These are phyloP conservation scores for Physcomitrium patens DNA, from an alignment of 225 moss, liverwort and hornwort species.

Conservation along the genomic window DNA sequence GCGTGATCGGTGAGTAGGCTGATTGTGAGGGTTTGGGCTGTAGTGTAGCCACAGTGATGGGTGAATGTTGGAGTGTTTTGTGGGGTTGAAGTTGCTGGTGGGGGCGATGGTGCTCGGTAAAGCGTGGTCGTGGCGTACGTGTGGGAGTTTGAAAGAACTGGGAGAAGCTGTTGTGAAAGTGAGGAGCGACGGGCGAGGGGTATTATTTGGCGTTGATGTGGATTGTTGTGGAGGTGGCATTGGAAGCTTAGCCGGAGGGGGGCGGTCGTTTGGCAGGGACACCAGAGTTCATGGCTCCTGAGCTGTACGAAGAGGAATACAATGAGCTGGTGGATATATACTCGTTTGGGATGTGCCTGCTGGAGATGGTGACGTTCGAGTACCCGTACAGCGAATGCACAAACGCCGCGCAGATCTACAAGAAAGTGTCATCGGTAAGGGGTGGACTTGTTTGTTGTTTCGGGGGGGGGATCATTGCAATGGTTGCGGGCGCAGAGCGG, in stretches of 20 bases:
- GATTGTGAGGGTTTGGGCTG: slow-evolving; percentile 1
- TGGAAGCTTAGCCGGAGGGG: slow-evolving; percentile 31
- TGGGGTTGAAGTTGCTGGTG: not conserved
- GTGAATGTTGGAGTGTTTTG: no score
- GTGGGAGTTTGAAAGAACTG: no score
- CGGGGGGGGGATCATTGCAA: no score
- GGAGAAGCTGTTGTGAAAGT: no score
- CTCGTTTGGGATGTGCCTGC: slow-evolving; percentile 96
- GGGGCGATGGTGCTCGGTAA: no score
- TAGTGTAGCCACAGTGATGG: no score
- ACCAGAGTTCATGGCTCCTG: slow-evolving; percentile 97
- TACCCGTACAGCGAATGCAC: slow-evolving; percentile 99
- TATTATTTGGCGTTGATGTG: slow-evolving; percentile 21
- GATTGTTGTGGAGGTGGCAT: no score
- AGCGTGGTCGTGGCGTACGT: no score
- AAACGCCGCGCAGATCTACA: slow-evolving; percentile 94
- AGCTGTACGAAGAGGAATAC: slow-evolving; percentile 96
- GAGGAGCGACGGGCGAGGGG: no score
- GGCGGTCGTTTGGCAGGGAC: slow-evolving; percentile 57
- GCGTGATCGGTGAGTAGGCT: slow-evolving; percentile 74
- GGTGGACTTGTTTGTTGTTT: not conserved
- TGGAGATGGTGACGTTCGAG: slow-evolving; percentile 98
- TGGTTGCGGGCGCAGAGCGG: no score
- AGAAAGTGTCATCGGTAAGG: slow-evolving; percentile 93
- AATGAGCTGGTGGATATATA: slow-evolving; percentile 98